These are phyloP conservation scores for Salix dunnii DNA, from an alignment of 345 rosid species.

Conservation along the genomic window DNA sequence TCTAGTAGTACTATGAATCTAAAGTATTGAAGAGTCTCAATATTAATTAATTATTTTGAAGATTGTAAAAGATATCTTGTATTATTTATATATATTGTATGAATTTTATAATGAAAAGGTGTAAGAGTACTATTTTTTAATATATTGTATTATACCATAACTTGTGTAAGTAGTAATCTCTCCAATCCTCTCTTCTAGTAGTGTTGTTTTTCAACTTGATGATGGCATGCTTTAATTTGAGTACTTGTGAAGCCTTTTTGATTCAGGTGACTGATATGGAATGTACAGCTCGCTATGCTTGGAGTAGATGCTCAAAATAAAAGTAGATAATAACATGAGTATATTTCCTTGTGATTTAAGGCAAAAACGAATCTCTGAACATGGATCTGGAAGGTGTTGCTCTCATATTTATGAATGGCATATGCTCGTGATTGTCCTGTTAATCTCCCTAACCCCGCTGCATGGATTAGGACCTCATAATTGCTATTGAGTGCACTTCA, in stretches of 20 bases:
- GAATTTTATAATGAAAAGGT: too few species aligned
- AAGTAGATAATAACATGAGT: neutral
- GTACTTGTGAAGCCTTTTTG: neutral
- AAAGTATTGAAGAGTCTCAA: too few species aligned
- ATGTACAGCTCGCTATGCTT: neutral
- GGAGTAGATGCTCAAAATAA: conserved; percentile 6
- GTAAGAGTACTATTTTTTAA: too few species aligned
- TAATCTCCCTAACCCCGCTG: neutral
- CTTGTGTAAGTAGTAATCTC: too few species aligned
- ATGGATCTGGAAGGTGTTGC: neutral
- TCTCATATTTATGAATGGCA: neutral
- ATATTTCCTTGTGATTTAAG: neutral
- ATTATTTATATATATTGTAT: too few species aligned
- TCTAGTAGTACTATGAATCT: too few species aligned
- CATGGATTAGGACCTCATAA: neutral
- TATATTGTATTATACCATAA: too few species aligned
- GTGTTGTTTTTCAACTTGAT: too few species aligned
- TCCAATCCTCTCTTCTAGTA: too few species aligned
- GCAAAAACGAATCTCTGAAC: neutral
- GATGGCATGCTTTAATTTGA: neutral
- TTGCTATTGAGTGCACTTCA: neutral
- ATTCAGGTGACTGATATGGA: conserved; percentile 3
- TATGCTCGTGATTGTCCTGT: neutral
- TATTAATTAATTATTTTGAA: too few species aligned
- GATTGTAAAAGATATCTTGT: too few species aligned